Base-by-base conservation (phyloP, 441 rosid genomes). In the Erysimum cheiri region DNA sequence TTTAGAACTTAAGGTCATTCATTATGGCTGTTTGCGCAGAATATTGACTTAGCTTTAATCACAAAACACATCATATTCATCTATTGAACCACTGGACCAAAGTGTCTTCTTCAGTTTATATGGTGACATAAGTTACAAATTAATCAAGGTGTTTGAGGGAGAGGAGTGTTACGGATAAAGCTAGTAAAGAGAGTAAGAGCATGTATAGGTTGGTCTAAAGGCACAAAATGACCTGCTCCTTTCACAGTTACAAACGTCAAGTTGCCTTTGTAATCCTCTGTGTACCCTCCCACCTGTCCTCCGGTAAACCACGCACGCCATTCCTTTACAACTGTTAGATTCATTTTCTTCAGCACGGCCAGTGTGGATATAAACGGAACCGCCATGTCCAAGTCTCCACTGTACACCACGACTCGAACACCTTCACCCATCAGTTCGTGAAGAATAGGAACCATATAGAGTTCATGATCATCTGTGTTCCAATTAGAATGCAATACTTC, bases 221-320 rank as follows among this genome's bases (percentile, higher is more conserved):
- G 88, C 4, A 91, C 93, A 71, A 56, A 69, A 65, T 91, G 97
- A 8, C 96, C 96, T 6, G 90, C 92, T 29, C 81, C 91, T 82
- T 92, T 81, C 26, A 87, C 86, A 1, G 90, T 88, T 3, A 79
- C 84, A 57, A 76, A 82, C 33, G 85, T 85, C 43, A 90, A 17
- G 39, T 74, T 62, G 22, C 77, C 86, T 75, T 75, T 41, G 62
- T 86, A 90, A n/a, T 69, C 85, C 54, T 85, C 75, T 2, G 87
- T 84, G 32, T 75, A 85, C 17, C 97, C 96, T 52, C 93, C 97
- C 24, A 88, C 83, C 80, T 87, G 86, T 12, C 79, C 81, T 3
- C 33, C 48, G 12, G 47, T 47, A 66, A 69, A 80, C 96, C 97
- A 92, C 31, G 85, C 78, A 69, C 79, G 84, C 96, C 92, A 92